Conservation (phyloP, 192 early-diverging fungal species). For the Chytriomyces confervae region DNA sequence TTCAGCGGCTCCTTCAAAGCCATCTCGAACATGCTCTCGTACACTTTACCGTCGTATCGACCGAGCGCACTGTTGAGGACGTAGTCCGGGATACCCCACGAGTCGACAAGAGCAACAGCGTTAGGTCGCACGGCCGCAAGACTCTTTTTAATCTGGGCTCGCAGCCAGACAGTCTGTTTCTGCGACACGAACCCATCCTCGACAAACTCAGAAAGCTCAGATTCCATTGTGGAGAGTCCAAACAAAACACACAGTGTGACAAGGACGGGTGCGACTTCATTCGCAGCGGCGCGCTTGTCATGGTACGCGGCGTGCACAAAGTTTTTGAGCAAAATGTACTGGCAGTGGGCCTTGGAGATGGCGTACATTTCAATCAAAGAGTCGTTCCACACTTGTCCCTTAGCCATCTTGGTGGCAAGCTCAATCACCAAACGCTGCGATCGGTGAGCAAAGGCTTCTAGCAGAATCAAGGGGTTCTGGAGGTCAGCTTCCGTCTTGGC, state of each 20-base stretch:
- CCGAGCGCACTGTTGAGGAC: slow-evolving; percentile 79
- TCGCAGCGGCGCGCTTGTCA: slow-evolving; percentile 48
- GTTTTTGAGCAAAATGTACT: slow-evolving; percentile 75
- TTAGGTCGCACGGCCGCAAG: slow-evolving; percentile 74
- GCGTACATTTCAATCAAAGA: slow-evolving; percentile 77
- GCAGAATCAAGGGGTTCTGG: slow-evolving; percentile 64
- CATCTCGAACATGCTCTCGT: slow-evolving; percentile 77
- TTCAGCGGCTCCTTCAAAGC: slow-evolving; percentile 81
- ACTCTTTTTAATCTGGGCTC: slow-evolving; percentile 52
- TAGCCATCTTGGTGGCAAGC: slow-evolving; percentile 68
- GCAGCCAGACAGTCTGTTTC: slow-evolving; percentile 49
- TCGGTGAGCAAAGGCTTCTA: slow-evolving; percentile 78
- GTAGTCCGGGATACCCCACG: slow-evolving; percentile 78
- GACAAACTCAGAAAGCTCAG: slow-evolving; percentile 85
- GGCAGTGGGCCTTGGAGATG: slow-evolving; percentile 78
- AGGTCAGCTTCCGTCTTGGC: slow-evolving; percentile 48
- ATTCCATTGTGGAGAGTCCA: slow-evolving; percentile 80
- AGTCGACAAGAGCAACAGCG: slow-evolving; percentile 80
- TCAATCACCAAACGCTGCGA: slow-evolving; percentile 68
- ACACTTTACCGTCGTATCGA: slow-evolving; percentile 77
- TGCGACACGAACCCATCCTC: slow-evolving; percentile 82
- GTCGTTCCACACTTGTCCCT: slow-evolving; percentile 74
- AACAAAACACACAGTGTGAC: slow-evolving; percentile 78
- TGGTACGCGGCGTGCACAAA: slow-evolving; percentile 68
- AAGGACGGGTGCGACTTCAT: slow-evolving; percentile 65